Base-by-base conservation (phyloP, 345 rosid species). In the Eucalyptus sp. region DNA sequence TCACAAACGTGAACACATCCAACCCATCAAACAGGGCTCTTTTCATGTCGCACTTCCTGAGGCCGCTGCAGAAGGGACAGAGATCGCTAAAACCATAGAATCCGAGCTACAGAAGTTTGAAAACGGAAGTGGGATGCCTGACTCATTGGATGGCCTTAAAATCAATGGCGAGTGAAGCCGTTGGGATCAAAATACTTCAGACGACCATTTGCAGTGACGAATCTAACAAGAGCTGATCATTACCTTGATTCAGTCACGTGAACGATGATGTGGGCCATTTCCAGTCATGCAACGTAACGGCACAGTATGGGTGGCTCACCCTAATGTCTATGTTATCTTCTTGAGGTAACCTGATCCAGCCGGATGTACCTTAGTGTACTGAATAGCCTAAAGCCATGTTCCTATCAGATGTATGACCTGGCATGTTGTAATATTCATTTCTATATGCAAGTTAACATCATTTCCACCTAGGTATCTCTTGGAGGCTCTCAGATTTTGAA, bases 41-140 rank as follows among this genome's bases (percentile, higher is more conserved):
- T 94, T 97, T 92, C 99, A 97, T 89, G 98, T 97, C n/a, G 91
- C 93, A 88, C 90, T 96, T 41, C 98, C 99, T 27, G 96, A 95
- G 88, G 92, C 96, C 54, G 94, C 92, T 66, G 90, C 93, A 62
- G 95, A 92, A 91, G 97, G 94, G 84, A 90, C 88, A 20, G 94
- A 95, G 92, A 96, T 96, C 58, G 96, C 93, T 24, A 94, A 91
- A 93, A 94, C 94, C 88, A 93, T 97, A 18, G 99, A 96, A 91
- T 95, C 97, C 0, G 96, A 97, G 92, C 88, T 97, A 50, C 96
- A 94, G 43, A 96, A 95, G 94, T 86, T 95, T 37, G 96, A 91
- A 90, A 93, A 94, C 86, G 89, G 93, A 50, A 87, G 87, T 86
- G 94, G 93, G 71, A 84, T 94, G 62, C 81, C 92, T 17, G 86